phyloP scores from a whole-genome alignment of 2,329 filamentous ascomycete genomes.

The Cercospora sp. region DNA sequence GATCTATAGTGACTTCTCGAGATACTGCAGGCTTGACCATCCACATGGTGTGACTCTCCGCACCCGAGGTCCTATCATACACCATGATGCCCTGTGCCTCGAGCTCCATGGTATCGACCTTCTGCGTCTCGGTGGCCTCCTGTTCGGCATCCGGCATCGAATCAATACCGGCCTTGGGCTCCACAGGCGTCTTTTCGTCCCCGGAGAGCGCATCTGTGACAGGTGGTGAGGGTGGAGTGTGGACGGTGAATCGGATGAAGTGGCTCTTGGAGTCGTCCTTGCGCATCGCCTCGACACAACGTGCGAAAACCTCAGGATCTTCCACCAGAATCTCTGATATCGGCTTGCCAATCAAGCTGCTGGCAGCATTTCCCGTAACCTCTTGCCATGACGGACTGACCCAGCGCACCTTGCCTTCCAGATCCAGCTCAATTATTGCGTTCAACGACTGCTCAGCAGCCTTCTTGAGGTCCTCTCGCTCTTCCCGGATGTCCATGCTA shows the following conservation, averaged over 20 bases:
- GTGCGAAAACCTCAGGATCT: constrained; percentile 76
- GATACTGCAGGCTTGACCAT: constrained; percentile 93
- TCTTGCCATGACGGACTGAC: constrained; percentile 95
- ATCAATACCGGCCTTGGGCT: constrained; percentile 32
- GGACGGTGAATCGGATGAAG: constrained; percentile 77
- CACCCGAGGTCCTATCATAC: constrained; percentile 82
- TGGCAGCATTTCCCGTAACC: constrained; percentile 77
- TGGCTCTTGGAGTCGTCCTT: constrained; percentile 91
- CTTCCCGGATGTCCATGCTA: constrained; percentile 87
- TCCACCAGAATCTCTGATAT: constrained; percentile 81
- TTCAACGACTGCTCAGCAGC: constrained; percentile 96
- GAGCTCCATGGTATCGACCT: constrained; percentile 65
- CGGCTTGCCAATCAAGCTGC: constrained; percentile 70
- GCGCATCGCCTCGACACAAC: constrained; percentile 84
- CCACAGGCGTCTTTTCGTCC: constrained; percentile 33
- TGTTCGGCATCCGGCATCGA: constrained; percentile 15
- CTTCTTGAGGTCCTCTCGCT: constrained; percentile 89
- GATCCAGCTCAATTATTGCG: constrained; percentile 88
- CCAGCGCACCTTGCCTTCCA: constrained; percentile 90
- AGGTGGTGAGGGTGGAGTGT: constrained; percentile 57
- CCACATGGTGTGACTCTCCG: constrained; percentile 98
- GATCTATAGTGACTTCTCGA: constrained; percentile 91
- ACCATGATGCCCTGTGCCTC: constrained; percentile 99
- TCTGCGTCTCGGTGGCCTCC: constrained; percentile 17
- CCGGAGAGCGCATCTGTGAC: constrained; percentile 49